Percentiles rank a stretch among this genome's conserved stretches.
Conservation (phyloP, 2,329 filamentous ascomycete species). For the Pseudocercospora pini-densiflorae region DNA sequence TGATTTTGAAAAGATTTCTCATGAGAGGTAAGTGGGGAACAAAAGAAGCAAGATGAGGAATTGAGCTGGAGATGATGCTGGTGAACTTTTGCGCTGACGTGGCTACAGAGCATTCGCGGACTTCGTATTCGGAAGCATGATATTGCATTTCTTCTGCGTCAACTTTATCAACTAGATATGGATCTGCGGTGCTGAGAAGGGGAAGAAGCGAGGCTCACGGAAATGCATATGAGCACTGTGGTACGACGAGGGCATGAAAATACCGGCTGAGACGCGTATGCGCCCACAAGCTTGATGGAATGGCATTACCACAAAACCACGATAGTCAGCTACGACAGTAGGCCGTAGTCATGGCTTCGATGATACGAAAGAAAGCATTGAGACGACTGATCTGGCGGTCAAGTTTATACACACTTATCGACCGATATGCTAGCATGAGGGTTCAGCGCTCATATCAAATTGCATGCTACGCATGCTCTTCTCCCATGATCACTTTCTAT, state of each 20-base stretch:
- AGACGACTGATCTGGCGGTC: slow-evolving; percentile 1
- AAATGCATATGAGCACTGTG: neutral
- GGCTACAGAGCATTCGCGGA: slow-evolving; percentile 84
- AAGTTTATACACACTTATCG: slow-evolving; percentile 11
- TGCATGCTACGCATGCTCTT: slow-evolving; percentile 2
- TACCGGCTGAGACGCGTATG: neutral
- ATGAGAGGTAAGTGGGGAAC: slow-evolving; percentile 69
- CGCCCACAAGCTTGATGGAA: neutral
- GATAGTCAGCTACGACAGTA: neutral
- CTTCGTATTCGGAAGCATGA: slow-evolving; percentile 90
- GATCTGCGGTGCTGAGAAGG: neutral
- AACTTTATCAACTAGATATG: slow-evolving; percentile 93
- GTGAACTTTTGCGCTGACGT: neutral
- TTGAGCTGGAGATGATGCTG: neutral
- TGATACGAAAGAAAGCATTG: neutral
- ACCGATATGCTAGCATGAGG: slow-evolving; percentile 1
- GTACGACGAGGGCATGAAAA: neutral
- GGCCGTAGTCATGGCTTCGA: neutral
- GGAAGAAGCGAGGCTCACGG: neutral
- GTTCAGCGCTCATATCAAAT: slow-evolving; percentile 1
- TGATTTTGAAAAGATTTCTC: slow-evolving; percentile 76
- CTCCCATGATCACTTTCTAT: neutral
- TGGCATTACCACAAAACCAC: neutral
- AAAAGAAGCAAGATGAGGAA: neutral
- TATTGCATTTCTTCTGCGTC: slow-evolving; percentile 98